Conservation (phyloP, 768 basidiomycete species). For the Panellus pusillus region DNA sequence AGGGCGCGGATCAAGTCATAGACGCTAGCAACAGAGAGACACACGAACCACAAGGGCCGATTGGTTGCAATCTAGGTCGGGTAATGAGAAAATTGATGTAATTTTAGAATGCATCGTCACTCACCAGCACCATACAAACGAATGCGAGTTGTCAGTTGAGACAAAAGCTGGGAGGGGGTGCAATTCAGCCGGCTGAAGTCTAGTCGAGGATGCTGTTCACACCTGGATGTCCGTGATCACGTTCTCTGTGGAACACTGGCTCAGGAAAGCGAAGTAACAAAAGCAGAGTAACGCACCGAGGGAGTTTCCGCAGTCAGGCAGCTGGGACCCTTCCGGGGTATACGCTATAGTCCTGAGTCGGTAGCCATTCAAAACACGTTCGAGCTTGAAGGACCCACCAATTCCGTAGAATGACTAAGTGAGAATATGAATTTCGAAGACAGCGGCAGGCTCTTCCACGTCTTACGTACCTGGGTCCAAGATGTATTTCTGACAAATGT, state of each 20-base stretch:
- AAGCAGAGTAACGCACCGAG: constrained; percentile 32
- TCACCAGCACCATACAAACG: constrained; percentile 74
- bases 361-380: no score
- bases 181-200: constrained; percentile 3
- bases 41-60: constrained; percentile 65
- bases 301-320: constrained; percentile 66
- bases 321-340: constrained; percentile 70
- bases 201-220: constrained; percentile 11
- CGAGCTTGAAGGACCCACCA: no score
- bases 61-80: constrained; percentile 67
- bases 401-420: constrained; percentile 77
- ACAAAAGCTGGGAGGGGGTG: constrained; percentile 55
- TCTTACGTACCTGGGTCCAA: no score
- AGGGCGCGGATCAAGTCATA: not conserved
- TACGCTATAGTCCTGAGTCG: constrained; percentile 56
- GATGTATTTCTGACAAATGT: constrained; percentile 66
- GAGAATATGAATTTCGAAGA: constrained; percentile 21
- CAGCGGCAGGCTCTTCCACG: no score
- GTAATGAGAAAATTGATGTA: not conserved
- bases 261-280: not conserved
- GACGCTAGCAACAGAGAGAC: not conserved
- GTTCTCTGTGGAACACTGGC: constrained; percentile 32
- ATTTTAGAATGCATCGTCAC: not conserved
- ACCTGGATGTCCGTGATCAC: constrained; percentile 77
- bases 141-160: constrained; percentile 80